Conservation (phyloP, 352 stramenopile genomes). For the Proteromonas lacertae region DNA sequence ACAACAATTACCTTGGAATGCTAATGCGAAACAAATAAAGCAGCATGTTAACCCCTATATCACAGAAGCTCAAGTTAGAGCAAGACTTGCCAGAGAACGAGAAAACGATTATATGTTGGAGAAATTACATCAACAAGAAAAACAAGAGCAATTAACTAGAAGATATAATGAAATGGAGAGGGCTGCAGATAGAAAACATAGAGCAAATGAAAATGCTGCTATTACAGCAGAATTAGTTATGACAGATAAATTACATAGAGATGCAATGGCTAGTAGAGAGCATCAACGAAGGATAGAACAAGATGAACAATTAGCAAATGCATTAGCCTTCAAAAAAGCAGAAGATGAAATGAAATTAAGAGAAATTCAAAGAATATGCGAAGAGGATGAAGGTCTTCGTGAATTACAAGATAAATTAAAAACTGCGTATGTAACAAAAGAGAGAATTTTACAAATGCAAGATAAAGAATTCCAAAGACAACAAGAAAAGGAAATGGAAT, state of each 20-base stretch:
- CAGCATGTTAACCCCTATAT: too few relatives aligned
- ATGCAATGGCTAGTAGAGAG: background rate
- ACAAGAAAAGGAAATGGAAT: constrained; percentile 53
- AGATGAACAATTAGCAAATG: constrained; percentile 25
- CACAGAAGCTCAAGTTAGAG: too few relatives aligned
- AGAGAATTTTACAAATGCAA: constrained; percentile 41
- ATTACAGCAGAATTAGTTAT: too few relatives aligned
- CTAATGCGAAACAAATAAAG: too few relatives aligned
- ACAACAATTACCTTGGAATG: too few relatives aligned
- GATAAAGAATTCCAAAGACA: constrained; percentile 35
- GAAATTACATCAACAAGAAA: too few relatives aligned
- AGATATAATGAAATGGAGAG: too few relatives aligned
- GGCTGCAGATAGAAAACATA: too few relatives aligned
- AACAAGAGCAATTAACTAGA: too few relatives aligned
- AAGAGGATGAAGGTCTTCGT: constrained; percentile 41
- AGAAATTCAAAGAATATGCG: constrained; percentile 50
- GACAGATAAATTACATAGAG: background rate
- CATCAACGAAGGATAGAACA: constrained; percentile 11
- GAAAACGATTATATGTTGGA: too few relatives aligned
- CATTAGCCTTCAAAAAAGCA: constrained; percentile 20
- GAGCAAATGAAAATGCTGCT: too few relatives aligned
- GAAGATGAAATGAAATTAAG: constrained; percentile 28
- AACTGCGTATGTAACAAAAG: constrained; percentile 64
- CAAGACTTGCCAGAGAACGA: too few relatives aligned
- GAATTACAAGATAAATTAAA: constrained; percentile 47